These are phyloP conservation scores for Entoloma clypeatum DNA, from an alignment of 1,284 basidiomycete species.

Conservation along the genomic window DNA sequence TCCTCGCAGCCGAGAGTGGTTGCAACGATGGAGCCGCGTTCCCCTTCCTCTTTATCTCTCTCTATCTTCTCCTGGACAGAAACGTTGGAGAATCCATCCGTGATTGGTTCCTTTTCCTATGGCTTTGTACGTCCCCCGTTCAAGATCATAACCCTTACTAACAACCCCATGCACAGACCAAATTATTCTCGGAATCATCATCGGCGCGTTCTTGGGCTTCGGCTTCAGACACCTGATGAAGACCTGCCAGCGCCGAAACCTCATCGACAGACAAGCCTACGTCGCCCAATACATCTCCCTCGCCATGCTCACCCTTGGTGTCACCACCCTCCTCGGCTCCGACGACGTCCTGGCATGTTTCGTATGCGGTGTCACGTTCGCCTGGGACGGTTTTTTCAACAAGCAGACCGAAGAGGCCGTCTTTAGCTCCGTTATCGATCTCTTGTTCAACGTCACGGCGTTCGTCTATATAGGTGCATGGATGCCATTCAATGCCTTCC, in stretches of 20 bases:
- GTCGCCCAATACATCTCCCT: slow-evolving; percentile 79
- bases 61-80: slow-evolving; percentile 80
- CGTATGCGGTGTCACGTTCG: slow-evolving; percentile 93
- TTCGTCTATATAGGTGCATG: slow-evolving; percentile 94
- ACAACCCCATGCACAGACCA: slow-evolving; percentile 55
- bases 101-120: slow-evolving; percentile 82
- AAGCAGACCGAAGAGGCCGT: slow-evolving; percentile 92
- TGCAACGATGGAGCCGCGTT: slow-evolving; percentile 96
- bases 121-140: slow-evolving; percentile 62
- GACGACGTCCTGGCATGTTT: slow-evolving; percentile 95
- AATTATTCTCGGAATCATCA: slow-evolving; percentile 74
- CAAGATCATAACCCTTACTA: slow-evolving; percentile 14
- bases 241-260: slow-evolving; percentile 83
- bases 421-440: slow-evolving; percentile 94
- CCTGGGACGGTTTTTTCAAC: slow-evolving; percentile 99
- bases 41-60: slow-evolving; percentile 91
- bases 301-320: slow-evolving; percentile 79
- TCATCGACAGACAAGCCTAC: slow-evolving; percentile 94
- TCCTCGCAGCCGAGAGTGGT: slow-evolving; percentile 88
- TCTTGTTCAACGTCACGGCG: slow-evolving; percentile 85
- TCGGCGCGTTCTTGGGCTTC: slow-evolving; percentile 81
- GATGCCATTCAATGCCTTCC: slow-evolving; percentile 86
- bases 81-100: slow-evolving; percentile 62
- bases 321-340: slow-evolving; percentile 83
- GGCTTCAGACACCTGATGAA: slow-evolving; percentile 92